These are phyloP conservation scores for Viola odorata DNA, from an alignment of 345 rosid species.

Conservation along the genomic window DNA sequence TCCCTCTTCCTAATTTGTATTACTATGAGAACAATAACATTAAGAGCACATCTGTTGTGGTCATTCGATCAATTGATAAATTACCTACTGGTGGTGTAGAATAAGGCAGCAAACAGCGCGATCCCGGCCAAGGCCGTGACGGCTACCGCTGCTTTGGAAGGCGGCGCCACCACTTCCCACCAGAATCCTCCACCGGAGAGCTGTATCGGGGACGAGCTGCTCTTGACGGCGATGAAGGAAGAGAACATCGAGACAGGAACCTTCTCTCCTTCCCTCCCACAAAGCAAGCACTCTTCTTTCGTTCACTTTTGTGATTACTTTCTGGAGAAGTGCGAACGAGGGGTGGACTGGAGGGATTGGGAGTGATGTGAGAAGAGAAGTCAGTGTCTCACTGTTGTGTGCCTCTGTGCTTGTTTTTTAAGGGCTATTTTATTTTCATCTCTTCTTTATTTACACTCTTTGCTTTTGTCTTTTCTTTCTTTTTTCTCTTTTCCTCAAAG, in stretches of 20 bases:
- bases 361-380: no score
- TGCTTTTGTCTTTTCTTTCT: no score
- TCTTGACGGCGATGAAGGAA: conserved; percentile 11
- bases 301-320: no score
- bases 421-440: no score
- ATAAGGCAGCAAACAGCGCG: conserved; percentile 33
- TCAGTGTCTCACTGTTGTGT: no score
- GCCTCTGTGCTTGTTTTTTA: no score
- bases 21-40: not conserved
- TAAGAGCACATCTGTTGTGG: not conserved
- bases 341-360: no score
- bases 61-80: not conserved
- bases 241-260: conserved; percentile 16
- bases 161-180: conserved; percentile 21
- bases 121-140: conserved; percentile 46
- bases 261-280: not conserved
- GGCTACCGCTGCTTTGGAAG: conserved; percentile 22
- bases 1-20: not conserved
- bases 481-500: no score
- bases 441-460: no score
- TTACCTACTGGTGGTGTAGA: conserved; percentile 43
- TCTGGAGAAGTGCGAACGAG: no score
- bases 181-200: conserved; percentile 38
- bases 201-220: conserved; percentile 24
- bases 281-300: no score